Evolutionary conservation across 495 filamentous ascomycete genomes (phyloP).

Genomic region (Cercophora scortea): DNA sequence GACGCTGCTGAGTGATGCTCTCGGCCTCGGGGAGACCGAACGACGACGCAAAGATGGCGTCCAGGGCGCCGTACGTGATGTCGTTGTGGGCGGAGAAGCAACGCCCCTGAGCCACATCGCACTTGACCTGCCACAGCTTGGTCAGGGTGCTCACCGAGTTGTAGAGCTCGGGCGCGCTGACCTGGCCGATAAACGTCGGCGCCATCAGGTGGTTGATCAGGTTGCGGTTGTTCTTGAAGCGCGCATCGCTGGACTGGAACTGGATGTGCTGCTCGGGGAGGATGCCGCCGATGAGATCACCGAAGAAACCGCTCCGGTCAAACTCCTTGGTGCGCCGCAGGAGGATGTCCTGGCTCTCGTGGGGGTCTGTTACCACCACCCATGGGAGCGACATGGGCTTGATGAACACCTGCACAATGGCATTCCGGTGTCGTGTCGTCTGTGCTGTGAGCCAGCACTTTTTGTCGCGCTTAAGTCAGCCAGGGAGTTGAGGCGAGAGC

Average conservation of each 20-base stretch:
- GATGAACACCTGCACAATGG: conserved; percentile 33
- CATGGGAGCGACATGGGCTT: conserved; percentile 25
- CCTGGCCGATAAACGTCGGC: conserved; percentile 25
- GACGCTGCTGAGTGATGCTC: conserved; percentile 8
- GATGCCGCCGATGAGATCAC: conserved; percentile 19
- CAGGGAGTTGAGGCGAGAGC: neutral
- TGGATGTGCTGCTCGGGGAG: conserved; percentile 24
- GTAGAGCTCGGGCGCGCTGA: conserved; percentile 26
- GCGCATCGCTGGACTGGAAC: conserved; percentile 14
- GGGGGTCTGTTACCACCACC: conserved; percentile 32
- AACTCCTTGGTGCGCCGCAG: conserved; percentile 33
- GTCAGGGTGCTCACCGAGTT: conserved; percentile 18
- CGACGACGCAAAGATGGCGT: conserved; percentile 24
- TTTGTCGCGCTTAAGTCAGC: neutral
- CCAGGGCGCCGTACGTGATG: conserved; percentile 24
- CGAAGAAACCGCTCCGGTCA: conserved; percentile 21
- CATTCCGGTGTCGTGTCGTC: conserved; percentile 19
- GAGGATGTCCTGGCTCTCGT: conserved; percentile 33
- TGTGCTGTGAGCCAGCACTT: conserved; percentile 21
- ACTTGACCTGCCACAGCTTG: conserved; percentile 29
- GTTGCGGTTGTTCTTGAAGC: conserved; percentile 25
- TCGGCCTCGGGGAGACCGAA: conserved; percentile 21
- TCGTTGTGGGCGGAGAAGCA: conserved; percentile 29
- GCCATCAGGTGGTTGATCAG: conserved; percentile 33
- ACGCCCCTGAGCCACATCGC: conserved; percentile 16